These are phyloP conservation scores for Euclidium syriacum DNA, from an alignment of 345 rosid genomes.

Conservation along the genomic window DNA sequence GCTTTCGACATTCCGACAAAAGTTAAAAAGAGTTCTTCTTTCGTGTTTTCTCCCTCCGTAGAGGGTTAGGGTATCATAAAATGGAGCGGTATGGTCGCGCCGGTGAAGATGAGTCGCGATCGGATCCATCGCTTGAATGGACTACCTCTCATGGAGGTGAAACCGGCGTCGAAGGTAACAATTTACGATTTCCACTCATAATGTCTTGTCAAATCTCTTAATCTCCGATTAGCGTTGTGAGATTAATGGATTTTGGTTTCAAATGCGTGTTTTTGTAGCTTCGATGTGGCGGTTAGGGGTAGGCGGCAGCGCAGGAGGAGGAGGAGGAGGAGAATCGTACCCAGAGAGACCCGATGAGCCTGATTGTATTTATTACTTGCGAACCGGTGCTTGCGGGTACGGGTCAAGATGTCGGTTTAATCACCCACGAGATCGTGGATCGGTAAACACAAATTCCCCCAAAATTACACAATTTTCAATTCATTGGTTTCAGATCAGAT, in stretches of 20 bases:
- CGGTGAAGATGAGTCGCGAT: constrained; percentile 50
- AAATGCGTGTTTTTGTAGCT: constrained; percentile 22
- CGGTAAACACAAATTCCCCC: constrained; percentile 41
- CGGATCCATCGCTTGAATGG: constrained; percentile 79
- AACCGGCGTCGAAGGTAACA: constrained; percentile 64
- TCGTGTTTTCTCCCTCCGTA: not conserved
- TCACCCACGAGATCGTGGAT: constrained; percentile 80
- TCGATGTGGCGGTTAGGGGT: constrained; percentile 60
- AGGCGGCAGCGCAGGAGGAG: constrained; percentile 7
- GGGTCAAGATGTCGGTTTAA: constrained; percentile 94
- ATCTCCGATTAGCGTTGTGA: constrained; percentile 18
- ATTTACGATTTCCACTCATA: constrained; percentile 16
- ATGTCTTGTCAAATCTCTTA: constrained; percentile 34
- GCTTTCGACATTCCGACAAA: constrained; percentile 31
- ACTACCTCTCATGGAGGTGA: constrained; percentile 48
- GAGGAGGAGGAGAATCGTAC: constrained; percentile 49
- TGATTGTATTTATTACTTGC: constrained; percentile 81
- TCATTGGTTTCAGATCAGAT: constrained; percentile 14
- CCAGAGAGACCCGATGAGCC: constrained; percentile 80
- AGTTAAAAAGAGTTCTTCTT: not conserved
- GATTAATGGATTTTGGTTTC: constrained; percentile 6
- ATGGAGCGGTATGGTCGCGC: constrained; percentile 72
- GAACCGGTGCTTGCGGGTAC: constrained; percentile 80
- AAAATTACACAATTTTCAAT: not conserved
- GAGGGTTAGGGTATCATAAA: not conserved